Evolutionary conservation across 108 stramenopile species (phyloP), one percentile per base, ranked within the genome.

Genomic region (Fistulifera solaris): DNA sequence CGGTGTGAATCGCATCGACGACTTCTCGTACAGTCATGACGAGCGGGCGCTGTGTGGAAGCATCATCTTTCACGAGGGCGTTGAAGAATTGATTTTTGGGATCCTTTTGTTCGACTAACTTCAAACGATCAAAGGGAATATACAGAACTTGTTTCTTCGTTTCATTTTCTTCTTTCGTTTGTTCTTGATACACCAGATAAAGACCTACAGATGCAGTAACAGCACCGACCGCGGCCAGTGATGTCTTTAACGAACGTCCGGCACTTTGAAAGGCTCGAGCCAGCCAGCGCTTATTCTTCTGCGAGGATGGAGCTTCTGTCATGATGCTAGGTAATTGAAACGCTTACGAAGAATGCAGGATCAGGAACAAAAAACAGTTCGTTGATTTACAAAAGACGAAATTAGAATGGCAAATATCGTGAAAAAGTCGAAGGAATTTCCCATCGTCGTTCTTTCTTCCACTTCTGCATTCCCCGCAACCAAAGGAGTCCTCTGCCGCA

Each of bases 111-210:
- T 84, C 82, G 10, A 80, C 73, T 0, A 88, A 53, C 48, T 78
- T 80, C 53, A 88, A 63, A 25, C 67, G 56, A 58, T 80, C 59
- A 48, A 88, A 75, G 8, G 83, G 80, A 53, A 85, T 44, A 4
- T 79, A 68, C 50, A 87, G 55, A 15, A 80, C 77, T 38, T 57
- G 62, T 26, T 80, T 81, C 54, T 72, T 63, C 19, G 31, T 31
- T 35, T 28, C 39, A 12, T 35, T 35, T n/a, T 59, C n/a, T n/a
- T 47, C 45, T 1, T 49, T 17, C 6, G 18, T 38, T n/a, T 39
- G 26, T 27, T 50, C 40, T 18, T 19, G 11, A 16, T 52, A 51
- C n/a, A 19, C 1, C 35, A 38, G 22, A 13, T 46, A 50, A 40
- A 19, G 39, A 5, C 46, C 50, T 31, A 16, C 18, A 7, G 45